Conservation (phyloP, 768 basidiomycete genomes). For the Tulasnella sp. region DNA sequence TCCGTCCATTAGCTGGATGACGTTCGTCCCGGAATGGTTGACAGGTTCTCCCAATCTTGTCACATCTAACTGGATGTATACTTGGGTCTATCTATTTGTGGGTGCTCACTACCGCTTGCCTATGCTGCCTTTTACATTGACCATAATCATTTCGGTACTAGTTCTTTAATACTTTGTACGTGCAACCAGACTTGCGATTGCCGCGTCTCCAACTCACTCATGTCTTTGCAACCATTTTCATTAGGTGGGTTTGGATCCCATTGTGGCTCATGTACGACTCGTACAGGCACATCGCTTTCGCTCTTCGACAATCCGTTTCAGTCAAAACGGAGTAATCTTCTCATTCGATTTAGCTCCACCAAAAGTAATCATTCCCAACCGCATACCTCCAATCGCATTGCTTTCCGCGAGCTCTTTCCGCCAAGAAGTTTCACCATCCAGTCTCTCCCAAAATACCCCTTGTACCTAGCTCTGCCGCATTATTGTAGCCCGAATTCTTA, state of each 20-base stretch:
- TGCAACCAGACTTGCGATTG: constrained; percentile 15
- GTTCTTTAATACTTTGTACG: constrained; percentile 78
- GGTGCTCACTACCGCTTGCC: constrained; percentile 28
- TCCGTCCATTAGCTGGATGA: constrained; percentile 58
- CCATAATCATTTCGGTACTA: constrained; percentile 27
- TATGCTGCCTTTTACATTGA: background rate
- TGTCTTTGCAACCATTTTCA: background rate
- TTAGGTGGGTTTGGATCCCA: constrained; percentile 74
- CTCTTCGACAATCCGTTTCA: constrained; percentile 39
- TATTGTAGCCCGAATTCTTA: background rate
- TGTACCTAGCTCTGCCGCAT: background rate
- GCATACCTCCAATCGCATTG: too few relatives aligned
- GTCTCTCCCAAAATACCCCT: background rate
- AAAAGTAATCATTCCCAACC: background rate
- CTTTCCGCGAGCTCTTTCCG: background rate
- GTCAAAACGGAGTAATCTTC: background rate
- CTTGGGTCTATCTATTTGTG: constrained; percentile 78
- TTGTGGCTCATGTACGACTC: constrained; percentile 71
- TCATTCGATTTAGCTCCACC: background rate
- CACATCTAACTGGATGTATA: constrained; percentile 58
- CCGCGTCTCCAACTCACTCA: constrained; percentile 8
- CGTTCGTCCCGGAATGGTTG: constrained; percentile 82
- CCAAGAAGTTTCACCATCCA: background rate
- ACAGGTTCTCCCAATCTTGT: constrained; percentile 63
- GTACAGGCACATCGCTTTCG: constrained; percentile 56